Base-by-base conservation (phyloP, 1,284 basidiomycete genomes). In the Cutaneotrichosporon mucoides region DNA sequence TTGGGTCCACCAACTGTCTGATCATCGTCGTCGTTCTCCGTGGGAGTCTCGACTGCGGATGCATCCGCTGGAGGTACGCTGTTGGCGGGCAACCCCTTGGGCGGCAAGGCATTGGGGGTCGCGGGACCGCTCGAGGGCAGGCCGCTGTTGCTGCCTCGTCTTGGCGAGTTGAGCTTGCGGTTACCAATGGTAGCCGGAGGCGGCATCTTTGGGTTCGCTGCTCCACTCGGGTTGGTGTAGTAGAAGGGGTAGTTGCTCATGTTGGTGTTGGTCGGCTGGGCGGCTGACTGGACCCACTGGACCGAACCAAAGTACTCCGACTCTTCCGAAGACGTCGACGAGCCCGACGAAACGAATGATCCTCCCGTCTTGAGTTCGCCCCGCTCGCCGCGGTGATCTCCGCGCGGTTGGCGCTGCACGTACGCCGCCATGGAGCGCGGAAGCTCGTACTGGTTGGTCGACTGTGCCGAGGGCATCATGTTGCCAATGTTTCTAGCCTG, bases 1-100 rank as follows among this genome's bases (percentile, higher is more conserved):
- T 63, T 64, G 37, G 46, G 40, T 34, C 71, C 68, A 10, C 73
- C 73, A 33, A 75, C 72, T 0, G 73, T 75, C 53, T 59, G 60
- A 51, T 70, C 70, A 47, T 73, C 73, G 55, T 76, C 75, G 16
- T 76, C 75, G 43, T 74, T 73, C 12, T 72, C 71, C 15, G 63
- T 65, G 0, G 66, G 60, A 1, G 54, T 63, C n/a, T 66, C 65
- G 10, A 64, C 61, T 16, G 46, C 13, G 3, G 66, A 59, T 0
- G 67, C 66, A 33, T 59, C 59, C 0, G 63, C 36, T 12, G 11
- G 41, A 6, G 13, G 6, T 33, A 38, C 49, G 38, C 16, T 24
- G 35, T 36, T n/a, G 33, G 41, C 5, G 11, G 42, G 47, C 47
- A 37, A 34, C 3, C 11, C 47, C 10, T 15, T 44, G 5, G 15